Percentiles rank a stretch among this genome's conserved stretches.
Conservation (phyloP, 2,329 filamentous ascomycete species). For the Calonectria ilicicola region DNA sequence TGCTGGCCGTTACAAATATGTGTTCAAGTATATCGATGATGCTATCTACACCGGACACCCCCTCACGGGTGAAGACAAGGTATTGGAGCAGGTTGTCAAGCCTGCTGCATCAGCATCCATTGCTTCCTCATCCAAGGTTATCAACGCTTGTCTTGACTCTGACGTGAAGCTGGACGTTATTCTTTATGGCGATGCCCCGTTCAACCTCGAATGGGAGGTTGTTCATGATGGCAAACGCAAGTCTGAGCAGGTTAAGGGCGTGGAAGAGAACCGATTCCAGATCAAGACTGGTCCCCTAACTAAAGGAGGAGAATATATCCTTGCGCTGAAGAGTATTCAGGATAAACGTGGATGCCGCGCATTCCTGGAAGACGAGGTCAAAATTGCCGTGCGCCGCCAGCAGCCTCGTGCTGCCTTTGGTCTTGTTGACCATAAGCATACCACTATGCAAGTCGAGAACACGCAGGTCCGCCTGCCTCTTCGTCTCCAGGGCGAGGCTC, state of each 20-base stretch:
- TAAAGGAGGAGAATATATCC: conserved; percentile 89
- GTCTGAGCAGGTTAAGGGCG: conserved; percentile 73
- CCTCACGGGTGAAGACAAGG: conserved; percentile 70
- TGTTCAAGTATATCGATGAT: conserved; percentile 85
- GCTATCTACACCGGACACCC: conserved; percentile 79
- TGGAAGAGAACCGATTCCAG: conserved; percentile 72
- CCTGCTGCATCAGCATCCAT: conserved; percentile 88
- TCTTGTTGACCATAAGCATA: conserved; percentile 82
- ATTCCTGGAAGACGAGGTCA: conserved; percentile 84
- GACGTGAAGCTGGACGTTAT: conserved; percentile 79
- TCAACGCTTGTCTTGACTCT: conserved; percentile 86
- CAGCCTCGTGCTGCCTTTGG: conserved; percentile 90
- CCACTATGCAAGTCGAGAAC: conserved; percentile 81
- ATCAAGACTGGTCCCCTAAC: conserved; percentile 81
- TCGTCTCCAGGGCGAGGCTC: conserved; percentile 85
- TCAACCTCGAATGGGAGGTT: conserved; percentile 91
- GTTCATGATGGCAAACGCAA: conserved; percentile 89
- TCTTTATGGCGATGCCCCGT: conserved; percentile 86
- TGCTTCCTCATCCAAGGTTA: conserved; percentile 62
- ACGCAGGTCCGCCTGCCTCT: conserved; percentile 81
- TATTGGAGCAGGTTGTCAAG: conserved; percentile 90
- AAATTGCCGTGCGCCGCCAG: conserved; percentile 88
- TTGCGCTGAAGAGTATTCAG: conserved; percentile 87
- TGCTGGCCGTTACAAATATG: conserved; percentile 88
- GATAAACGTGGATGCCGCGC: conserved; percentile 90